Conservation (phyloP, 2,329 filamentous ascomycete species). For the Domatiomyces globalis region DNA sequence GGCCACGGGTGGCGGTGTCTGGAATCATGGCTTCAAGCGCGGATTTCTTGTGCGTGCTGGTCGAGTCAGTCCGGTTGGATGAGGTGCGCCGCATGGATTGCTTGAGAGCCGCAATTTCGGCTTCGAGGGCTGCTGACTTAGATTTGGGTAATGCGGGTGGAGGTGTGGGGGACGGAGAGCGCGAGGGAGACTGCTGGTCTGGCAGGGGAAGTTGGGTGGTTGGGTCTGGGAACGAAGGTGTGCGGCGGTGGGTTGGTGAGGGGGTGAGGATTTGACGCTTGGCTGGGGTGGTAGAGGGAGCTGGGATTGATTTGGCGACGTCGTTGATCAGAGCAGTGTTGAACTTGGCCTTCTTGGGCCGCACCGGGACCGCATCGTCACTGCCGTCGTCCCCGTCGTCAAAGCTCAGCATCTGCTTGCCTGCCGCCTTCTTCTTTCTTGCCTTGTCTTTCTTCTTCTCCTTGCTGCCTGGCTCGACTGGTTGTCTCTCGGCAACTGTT, state of each 20-base stretch:
- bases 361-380: constrained; percentile 22
- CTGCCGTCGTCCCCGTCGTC: constrained; percentile 28
- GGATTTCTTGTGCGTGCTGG: constrained; percentile 29
- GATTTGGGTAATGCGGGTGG: constrained; percentile 23
- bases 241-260: constrained; percentile 19
- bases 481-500: constrained; percentile 19
- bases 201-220: constrained; percentile 32
- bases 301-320: constrained; percentile 6
- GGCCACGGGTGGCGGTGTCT: constrained; percentile 32
- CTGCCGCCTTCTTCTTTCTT: constrained; percentile 30
- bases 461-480: constrained; percentile 19
- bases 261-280: constrained; percentile 12
- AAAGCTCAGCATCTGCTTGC: constrained; percentile 34
- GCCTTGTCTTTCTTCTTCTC: constrained; percentile 22
- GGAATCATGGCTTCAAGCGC: constrained; percentile 36
- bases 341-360: constrained; percentile 34
- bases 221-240: constrained; percentile 28
- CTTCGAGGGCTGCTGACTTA: constrained; percentile 23
- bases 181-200: constrained; percentile 29
- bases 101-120: constrained; percentile 32
- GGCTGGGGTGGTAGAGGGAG: constrained; percentile 3
- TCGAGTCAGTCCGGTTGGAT: constrained; percentile 18
- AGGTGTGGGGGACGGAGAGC: constrained; percentile 17
- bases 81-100: constrained; percentile 34
- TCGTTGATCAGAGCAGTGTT: constrained; percentile 31